phyloP scores from a whole-genome alignment of 352 stramenopile genomes.

The Thalassiosira delicatula region DNA sequence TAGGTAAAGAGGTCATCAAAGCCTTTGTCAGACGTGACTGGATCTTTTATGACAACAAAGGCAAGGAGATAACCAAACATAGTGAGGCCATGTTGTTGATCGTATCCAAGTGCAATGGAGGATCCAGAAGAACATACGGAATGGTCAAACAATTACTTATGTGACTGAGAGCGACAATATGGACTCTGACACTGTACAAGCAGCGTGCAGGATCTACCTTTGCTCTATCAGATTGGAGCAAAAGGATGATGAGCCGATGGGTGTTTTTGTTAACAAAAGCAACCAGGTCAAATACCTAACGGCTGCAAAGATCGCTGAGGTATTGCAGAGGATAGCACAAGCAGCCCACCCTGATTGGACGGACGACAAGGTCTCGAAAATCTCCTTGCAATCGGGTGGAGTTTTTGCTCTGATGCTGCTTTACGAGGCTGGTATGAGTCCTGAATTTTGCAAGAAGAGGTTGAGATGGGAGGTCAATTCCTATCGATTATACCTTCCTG shows the following conservation, averaged over 20 bases:
- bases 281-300: conserved; percentile 9
- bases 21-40: too few relatives aligned
- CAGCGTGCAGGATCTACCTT: too few relatives aligned
- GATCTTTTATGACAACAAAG: too few relatives aligned
- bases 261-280: conserved; percentile 5
- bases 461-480: neutral
- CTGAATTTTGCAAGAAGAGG: conserved; percentile 25
- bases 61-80: too few relatives aligned
- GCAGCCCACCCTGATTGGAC: neutral
- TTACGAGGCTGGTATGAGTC: conserved; percentile 14
- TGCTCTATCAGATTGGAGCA: too few relatives aligned
- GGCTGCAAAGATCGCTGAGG: neutral
- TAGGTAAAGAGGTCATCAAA: too few relatives aligned
- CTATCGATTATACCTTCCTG: neutral
- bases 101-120: too few relatives aligned
- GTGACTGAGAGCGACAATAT: too few relatives aligned
- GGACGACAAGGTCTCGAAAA: neutral
- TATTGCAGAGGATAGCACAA: neutral
- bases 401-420: conserved; percentile 39
- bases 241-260: too few relatives aligned
- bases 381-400: conserved; percentile 13
- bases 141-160: neutral
- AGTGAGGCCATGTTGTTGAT: too few relatives aligned
- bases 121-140: neutral
- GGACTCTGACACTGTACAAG: too few relatives aligned